Evolutionary conservation across 2,329 filamentous ascomycete species (phyloP).

Genomic region (Cladosporium sp.): DNA sequence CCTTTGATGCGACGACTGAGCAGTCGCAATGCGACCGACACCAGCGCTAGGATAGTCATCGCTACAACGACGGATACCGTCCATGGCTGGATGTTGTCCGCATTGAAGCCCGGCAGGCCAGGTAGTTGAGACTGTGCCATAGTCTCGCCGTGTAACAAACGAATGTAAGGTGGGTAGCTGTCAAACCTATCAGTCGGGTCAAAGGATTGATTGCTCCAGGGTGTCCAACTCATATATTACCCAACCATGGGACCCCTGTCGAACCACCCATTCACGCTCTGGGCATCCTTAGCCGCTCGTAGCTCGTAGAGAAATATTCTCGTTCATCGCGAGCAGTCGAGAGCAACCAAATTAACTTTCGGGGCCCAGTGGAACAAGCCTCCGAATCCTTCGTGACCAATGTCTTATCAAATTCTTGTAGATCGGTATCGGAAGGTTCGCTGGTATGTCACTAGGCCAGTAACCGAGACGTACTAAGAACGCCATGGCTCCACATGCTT

Average conservation of each 20-base stretch:
- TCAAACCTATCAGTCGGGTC: not conserved
- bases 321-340: not conserved
- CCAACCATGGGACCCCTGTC: not conserved
- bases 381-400: not conserved
- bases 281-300: not conserved
- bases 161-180: not conserved
- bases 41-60: constrained; percentile 3
- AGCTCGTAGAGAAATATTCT: not conserved
- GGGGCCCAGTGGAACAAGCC: not conserved
- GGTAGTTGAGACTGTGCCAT: constrained; percentile 3
- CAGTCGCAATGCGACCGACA: constrained; percentile 30
- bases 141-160: not conserved
- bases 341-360: not conserved
- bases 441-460: not conserved
- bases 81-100: constrained; percentile 9
- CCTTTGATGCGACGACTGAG: constrained; percentile 33
- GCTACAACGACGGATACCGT: constrained; percentile 1
- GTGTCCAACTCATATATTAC: not conserved
- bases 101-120: constrained; percentile 5
- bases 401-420: not conserved
- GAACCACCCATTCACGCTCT: not conserved
- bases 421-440: not conserved
- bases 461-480: not conserved
- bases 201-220: not conserved
- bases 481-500: not conserved